phyloP scores from a whole-genome alignment of 805 yeast genomes.

The Nakazawaea ishiwadae region DNA sequence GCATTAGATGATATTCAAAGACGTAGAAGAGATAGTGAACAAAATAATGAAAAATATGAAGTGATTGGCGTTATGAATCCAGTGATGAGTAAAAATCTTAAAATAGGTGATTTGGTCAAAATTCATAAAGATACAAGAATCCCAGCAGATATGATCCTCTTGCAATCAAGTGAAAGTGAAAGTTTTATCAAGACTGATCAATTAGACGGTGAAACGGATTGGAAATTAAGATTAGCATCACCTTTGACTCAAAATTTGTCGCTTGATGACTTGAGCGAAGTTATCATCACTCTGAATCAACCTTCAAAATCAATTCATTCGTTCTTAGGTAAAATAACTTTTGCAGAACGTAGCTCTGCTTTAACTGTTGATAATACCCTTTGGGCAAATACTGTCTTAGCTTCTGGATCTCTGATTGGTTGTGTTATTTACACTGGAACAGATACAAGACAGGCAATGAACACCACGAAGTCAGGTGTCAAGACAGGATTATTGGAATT shows the following conservation, averaged over 20 bases:
- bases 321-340: slow-evolving; percentile 70
- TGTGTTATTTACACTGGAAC: slow-evolving; percentile 85
- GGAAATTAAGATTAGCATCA: slow-evolving; percentile 87
- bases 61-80: slow-evolving; percentile 44
- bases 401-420: slow-evolving; percentile 89
- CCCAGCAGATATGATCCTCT: slow-evolving; percentile 88
- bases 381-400: slow-evolving; percentile 98
- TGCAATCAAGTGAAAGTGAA: slow-evolving; percentile 91
- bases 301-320: slow-evolving; percentile 83
- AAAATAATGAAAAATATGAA: slow-evolving; percentile 79
- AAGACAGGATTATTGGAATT: slow-evolving; percentile 87
- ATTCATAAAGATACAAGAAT: slow-evolving; percentile 78
- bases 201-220: slow-evolving; percentile 97
- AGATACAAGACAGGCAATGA: slow-evolving; percentile 93
- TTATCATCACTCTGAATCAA: slow-evolving; percentile 62
- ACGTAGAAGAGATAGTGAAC: slow-evolving; percentile 84
- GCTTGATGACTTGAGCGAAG: slow-evolving; percentile 46
- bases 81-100: slow-evolving; percentile 56
- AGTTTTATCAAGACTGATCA: slow-evolving; percentile 95
- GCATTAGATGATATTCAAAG: slow-evolving; percentile 92
- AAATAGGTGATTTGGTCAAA: slow-evolving; percentile 82
- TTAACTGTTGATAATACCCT: slow-evolving; percentile 84
- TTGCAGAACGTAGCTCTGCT: slow-evolving; percentile 52
- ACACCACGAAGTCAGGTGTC: slow-evolving; percentile 82
- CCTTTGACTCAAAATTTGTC: slow-evolving; percentile 62